Base-by-base conservation (phyloP, 768 basidiomycete genomes). In the Boletus vermiculosoides region DNA sequence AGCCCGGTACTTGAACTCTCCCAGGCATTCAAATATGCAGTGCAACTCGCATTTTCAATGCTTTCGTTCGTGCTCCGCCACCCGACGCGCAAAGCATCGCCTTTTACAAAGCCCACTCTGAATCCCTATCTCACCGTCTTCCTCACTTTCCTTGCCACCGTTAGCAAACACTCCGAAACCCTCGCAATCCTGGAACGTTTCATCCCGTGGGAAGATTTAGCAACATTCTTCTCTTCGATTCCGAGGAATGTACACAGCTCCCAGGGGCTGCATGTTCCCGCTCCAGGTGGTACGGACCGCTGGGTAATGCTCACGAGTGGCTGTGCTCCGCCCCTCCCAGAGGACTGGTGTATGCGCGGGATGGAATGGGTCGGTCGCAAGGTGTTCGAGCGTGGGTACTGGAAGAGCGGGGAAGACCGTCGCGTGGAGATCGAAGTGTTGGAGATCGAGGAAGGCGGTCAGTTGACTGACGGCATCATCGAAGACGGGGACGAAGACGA, bases 261-360 rank as follows among this genome's bases (percentile, higher is more conserved):
- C 3, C 80, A 85, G 58, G 78, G 78, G 13, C 63, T 84, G 34
- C 63, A 54, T 39, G 67, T 71, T 20, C 57, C 69, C 52, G 52
- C 62, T 59, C 61, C 65, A 46, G 44, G 69, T 33, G 69, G 75
- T n/a, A 69, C 73, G 36, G 80, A 87, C 45, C 79, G 81, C 37
- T 85, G 86, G 78, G 69, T 75, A 23, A 84, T 94, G 77, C 77
- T 91, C 33, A 89, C 88, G 0, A 84, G 78, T 45, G 83, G 83
- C 15, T 87, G 84, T 58, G 74, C 82, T 22, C 86, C 86, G 0
- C 86, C 92, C 0, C 75, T 98, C 2, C 81, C 90, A 0, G 97
- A 99, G 72, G 97, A 98, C 66, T 98, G 95, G 94, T 91, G 90
- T 65, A 69, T 98, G 62, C 82, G 97, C 33, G 97, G 97, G 1